These are phyloP conservation scores for Aureobasidium lini DNA, from an alignment of 2,329 filamentous ascomycete species.

Conservation along the genomic window DNA sequence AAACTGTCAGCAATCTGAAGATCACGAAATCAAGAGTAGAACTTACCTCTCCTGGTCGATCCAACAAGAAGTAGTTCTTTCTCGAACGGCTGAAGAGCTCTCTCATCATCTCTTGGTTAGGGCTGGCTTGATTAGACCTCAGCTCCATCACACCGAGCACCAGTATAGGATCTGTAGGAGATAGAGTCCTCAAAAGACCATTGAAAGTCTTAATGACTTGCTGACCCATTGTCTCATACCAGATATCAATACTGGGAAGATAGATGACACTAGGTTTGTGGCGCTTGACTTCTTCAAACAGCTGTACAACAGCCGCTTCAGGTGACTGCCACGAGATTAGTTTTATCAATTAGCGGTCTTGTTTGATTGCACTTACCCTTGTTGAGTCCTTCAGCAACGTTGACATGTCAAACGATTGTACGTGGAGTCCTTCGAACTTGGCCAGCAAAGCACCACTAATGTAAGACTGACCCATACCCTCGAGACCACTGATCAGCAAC, in stretches of 20 bases:
- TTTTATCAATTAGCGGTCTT: background rate
- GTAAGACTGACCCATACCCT: slow-evolving; percentile 92
- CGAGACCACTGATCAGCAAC: slow-evolving; percentile 70
- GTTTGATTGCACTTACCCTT: slow-evolving; percentile 44
- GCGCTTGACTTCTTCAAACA: slow-evolving; percentile 86
- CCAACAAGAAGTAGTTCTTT: slow-evolving; percentile 66
- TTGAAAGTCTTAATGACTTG: slow-evolving; percentile 70
- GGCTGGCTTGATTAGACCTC: slow-evolving; percentile 29
- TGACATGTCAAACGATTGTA: slow-evolving; percentile 88
- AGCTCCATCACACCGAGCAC: slow-evolving; percentile 78
- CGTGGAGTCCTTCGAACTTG: slow-evolving; percentile 86
- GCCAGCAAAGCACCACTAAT: slow-evolving; percentile 78
- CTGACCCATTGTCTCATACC: slow-evolving; percentile 65
- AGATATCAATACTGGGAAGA: slow-evolving; percentile 81
- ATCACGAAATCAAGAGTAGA: background rate
- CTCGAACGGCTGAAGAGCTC: slow-evolving; percentile 81
- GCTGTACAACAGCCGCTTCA: slow-evolving; percentile 81
- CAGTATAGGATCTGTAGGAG: slow-evolving; percentile 85
- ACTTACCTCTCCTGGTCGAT: slow-evolving; percentile 56
- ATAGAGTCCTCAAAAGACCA: slow-evolving; percentile 70
- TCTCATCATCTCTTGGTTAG: slow-evolving; percentile 57
- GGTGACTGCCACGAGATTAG: slow-evolving; percentile 45
- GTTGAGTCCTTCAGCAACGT: slow-evolving; percentile 77
- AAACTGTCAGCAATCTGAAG: background rate
- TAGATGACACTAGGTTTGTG: slow-evolving; percentile 96